phyloP scores from a whole-genome alignment of 257 asterid genomes.

The Galeopsis tetrahit region DNA sequence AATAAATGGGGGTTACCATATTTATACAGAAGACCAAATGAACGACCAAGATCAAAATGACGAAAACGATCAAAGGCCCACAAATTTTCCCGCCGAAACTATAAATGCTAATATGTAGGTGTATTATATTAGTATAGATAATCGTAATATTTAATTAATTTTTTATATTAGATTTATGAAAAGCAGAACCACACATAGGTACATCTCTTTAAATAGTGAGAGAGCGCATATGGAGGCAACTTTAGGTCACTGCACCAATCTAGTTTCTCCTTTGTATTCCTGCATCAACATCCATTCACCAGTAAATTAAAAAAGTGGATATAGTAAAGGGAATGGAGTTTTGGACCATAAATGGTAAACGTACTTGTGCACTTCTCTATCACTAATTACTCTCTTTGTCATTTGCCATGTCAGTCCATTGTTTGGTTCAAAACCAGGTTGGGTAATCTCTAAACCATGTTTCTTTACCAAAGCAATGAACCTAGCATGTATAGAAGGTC shows the following conservation, averaged over 20 bases:
- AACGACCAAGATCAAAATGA: no score
- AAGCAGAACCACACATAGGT: conserved; percentile 14
- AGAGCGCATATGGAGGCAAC: conserved; percentile 73
- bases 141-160: background rate
- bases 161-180: background rate
- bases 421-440: conserved; percentile 99
- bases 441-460: conserved; percentile 94
- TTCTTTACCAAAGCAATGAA: conserved; percentile 83
- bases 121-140: no score
- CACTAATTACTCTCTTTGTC: conserved; percentile 98
- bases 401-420: conserved; percentile 99
- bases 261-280: conserved; percentile 97
- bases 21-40: no score
- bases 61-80: no score
- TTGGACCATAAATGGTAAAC: conserved; percentile 32
- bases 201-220: conserved; percentile 29
- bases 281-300: conserved; percentile 45
- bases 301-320: conserved; percentile 20
- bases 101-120: no score
- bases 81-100: no score
- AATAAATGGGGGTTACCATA: no score
- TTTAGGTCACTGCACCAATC: conserved; percentile 99
- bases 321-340: background rate
- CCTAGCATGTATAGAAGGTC: conserved; percentile 47
- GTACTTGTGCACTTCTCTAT: conserved; percentile 97